These are phyloP conservation scores for Pseudopyrenochaeta lycopersici DNA, from an alignment of 2,329 filamentous ascomycete genomes.

Conservation along the genomic window DNA sequence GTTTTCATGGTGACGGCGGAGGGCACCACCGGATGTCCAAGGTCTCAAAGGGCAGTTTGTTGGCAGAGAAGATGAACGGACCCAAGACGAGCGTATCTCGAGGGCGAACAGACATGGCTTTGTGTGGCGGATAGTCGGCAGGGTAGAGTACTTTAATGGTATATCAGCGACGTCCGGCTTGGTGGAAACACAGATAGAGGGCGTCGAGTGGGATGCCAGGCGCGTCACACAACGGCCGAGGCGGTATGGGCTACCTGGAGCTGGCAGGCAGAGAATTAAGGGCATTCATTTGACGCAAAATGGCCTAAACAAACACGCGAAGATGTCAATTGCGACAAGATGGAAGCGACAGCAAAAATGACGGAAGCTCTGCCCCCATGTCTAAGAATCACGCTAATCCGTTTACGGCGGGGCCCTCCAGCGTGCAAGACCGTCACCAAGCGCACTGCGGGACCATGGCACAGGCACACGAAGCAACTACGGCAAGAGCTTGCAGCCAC, in stretches of 20 bases:
- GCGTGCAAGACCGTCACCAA: neutral
- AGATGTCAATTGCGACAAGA: constrained; percentile 21
- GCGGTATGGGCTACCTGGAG: constrained; percentile 43
- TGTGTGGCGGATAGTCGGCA: neutral
- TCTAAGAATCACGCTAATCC: constrained; percentile 12
- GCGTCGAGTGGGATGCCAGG: constrained; percentile 22
- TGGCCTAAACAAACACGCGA: constrained; percentile 10
- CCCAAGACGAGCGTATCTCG: neutral
- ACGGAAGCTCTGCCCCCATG: constrained; percentile 16
- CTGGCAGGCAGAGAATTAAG: constrained; percentile 39
- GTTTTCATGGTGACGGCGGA: constrained; percentile 8
- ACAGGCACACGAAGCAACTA: neutral
- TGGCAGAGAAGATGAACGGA: neutral
- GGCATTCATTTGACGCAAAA: constrained; percentile 49
- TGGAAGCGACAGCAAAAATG: constrained; percentile 17
- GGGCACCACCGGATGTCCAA: neutral
- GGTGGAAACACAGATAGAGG: constrained; percentile 1
- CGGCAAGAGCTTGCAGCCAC: neutral
- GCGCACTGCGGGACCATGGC: neutral
- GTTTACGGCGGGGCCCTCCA: constrained; percentile 2
- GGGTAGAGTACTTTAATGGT: constrained; percentile 1
- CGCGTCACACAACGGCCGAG: constrained; percentile 23
- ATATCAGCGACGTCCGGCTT: neutral
- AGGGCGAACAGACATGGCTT: neutral
- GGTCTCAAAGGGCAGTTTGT: neutral